phyloP scores from a whole-genome alignment of 306 rosid genomes.

The Castanopsis chinensis region DNA sequence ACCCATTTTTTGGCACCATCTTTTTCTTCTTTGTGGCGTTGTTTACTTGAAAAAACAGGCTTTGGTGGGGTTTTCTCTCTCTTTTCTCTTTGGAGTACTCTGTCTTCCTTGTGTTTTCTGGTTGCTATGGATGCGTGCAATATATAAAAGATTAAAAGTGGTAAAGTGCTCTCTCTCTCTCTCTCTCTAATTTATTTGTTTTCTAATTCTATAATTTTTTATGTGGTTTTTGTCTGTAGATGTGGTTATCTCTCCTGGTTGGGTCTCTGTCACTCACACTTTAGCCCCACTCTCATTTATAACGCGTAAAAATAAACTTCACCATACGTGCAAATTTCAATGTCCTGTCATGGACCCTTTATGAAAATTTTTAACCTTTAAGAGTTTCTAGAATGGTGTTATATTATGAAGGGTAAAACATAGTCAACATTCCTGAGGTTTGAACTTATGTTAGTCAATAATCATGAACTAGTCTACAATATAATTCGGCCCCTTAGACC shows the following conservation, averaged over 20 bases:
- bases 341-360: not conserved
- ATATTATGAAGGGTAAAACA: too few species aligned
- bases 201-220: conserved; percentile 6
- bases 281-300: conserved; percentile 29
- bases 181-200: not conserved
- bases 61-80: conserved; percentile 23
- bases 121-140: conserved; percentile 82
- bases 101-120: conserved; percentile 62
- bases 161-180: conserved; percentile 58
- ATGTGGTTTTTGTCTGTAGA: conserved; percentile 55
- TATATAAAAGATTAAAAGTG: conserved; percentile 65
- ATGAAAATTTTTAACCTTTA: not conserved
- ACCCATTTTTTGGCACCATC: conserved; percentile 27
- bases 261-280: conserved; percentile 40
- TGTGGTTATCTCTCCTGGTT: conserved; percentile 57
- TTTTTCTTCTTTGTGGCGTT: conserved; percentile 9
- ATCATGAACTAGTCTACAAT: too few species aligned
- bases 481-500: too few species aligned
- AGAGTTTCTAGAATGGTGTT: too few species aligned
- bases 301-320: not conserved
- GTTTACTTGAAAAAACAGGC: not conserved
- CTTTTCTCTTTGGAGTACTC: conserved; percentile 31
- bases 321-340: not conserved
- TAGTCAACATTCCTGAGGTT: too few species aligned
- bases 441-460: too few species aligned